Evolutionary conservation across 1,284 basidiomycete genomes (phyloP).

Genomic region (Rhizoctonia solani): DNA sequence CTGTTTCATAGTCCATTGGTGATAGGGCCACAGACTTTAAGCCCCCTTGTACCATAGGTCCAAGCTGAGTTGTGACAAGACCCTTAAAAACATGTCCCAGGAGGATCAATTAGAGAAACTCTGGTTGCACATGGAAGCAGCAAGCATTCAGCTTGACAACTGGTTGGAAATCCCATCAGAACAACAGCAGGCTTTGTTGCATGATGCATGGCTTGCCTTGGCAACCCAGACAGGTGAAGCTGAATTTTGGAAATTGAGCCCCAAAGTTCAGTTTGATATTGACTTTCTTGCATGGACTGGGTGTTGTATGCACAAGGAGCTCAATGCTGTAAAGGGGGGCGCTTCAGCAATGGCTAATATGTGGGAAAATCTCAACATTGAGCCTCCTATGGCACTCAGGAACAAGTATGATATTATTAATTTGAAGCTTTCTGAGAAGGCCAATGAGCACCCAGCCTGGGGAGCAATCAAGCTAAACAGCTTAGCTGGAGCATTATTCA

Average conservation of each 20-base stretch:
- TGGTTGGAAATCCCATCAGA: background rate
- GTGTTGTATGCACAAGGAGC: conserved; percentile 52
- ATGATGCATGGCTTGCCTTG: background rate
- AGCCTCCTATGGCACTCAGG: conserved; percentile 41
- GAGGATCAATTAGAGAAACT: background rate
- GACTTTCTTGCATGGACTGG: conserved; percentile 43
- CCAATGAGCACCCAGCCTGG: background rate
- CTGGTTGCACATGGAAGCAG: background rate
- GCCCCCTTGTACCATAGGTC: background rate
- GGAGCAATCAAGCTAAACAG: conserved; percentile 45
- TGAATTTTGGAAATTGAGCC: background rate
- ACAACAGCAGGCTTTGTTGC: background rate
- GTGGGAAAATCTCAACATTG: conserved; percentile 40
- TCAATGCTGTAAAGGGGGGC: conserved; percentile 48
- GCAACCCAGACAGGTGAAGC: background rate
- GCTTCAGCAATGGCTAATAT: conserved; percentile 41
- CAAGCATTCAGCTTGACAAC: background rate
- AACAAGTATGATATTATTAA: conserved; percentile 43
- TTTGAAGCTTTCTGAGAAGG: background rate
- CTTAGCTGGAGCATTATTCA: conserved; percentile 44
- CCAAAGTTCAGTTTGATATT: background rate
- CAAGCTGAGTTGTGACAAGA: background rate
- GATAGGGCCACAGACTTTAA: too few species aligned
- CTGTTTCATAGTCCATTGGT: too few species aligned
- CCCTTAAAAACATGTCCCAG: background rate